phyloP scores from a whole-genome alignment of 2,329 filamentous ascomycete species.

The Malbranchea zuffiana region DNA sequence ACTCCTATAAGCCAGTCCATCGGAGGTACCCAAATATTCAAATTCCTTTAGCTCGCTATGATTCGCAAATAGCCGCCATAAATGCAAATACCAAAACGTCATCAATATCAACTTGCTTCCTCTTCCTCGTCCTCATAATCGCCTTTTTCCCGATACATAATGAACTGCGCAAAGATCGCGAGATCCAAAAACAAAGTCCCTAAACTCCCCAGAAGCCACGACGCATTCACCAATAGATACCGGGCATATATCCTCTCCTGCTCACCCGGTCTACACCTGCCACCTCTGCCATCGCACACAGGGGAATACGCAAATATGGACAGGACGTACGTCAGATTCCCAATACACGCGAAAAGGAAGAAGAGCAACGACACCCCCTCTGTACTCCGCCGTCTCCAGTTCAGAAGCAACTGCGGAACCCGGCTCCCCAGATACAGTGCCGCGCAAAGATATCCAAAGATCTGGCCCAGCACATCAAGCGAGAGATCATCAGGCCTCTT shows the following conservation, averaged over 20 bases:
- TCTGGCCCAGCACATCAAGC: constrained; percentile 70
- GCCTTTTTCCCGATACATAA: constrained; percentile 54
- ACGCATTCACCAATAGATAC: constrained; percentile 82
- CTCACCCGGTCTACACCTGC: constrained; percentile 55
- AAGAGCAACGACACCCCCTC: constrained; percentile 90
- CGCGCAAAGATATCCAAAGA: constrained; percentile 90
- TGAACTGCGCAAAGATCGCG: constrained; percentile 83
- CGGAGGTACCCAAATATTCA: no score
- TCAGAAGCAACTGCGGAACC: constrained; percentile 80
- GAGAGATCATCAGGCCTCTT: constrained; percentile 39
- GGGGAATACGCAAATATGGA: constrained; percentile 87
- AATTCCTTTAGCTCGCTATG: no score
- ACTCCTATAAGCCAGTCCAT: no score
- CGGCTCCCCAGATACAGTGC: constrained; percentile 79
- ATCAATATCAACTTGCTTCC: no score
- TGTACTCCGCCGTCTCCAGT: constrained; percentile 83
- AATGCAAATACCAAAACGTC: no score
- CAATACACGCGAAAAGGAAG: constrained; percentile 91
- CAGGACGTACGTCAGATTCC: constrained; percentile 86
- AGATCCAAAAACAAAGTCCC: constrained; percentile 79
- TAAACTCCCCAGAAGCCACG: constrained; percentile 80
- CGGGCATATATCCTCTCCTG: constrained; percentile 55
- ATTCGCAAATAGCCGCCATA: no score
- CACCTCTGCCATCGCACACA: constrained; percentile 40
- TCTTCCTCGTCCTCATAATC: constrained; percentile 7